Evolutionary conservation across 768 basidiomycete genomes (phyloP), one percentile per base, ranked within the genome.

Genomic region (Collybiopsis confluens): DNA sequence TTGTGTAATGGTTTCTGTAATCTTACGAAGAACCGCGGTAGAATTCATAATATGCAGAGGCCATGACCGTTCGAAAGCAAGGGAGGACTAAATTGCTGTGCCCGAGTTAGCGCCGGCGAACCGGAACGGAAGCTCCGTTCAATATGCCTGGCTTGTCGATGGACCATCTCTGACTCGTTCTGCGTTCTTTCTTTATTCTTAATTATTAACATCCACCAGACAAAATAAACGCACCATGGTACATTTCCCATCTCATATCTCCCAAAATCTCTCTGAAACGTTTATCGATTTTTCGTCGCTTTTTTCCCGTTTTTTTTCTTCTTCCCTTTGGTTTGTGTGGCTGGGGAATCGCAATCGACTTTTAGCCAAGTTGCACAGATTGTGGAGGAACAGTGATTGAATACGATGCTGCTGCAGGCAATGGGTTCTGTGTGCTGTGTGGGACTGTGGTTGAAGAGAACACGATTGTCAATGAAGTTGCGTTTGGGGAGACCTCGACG

Each of bases 381-480:
- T 92, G 90, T 61, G 88, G 88, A 37, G 90, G 89, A 4, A 86
- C 85, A 0, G 85, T 90, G 13, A 91, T 92, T 58, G 90, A 91
- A 65, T 92, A 92, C 65, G 88, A 92, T 68, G 73, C 84, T 28
- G 84, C 89, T 11, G 88, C 89, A 4, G 91, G 91, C 8, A 90
- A 90, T 58, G 89, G 88, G 4, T 89, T 92, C 64, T 95, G 92
- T 61, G 80, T 88, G 1, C 74, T 80, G 59, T 98, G 95, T 61
- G 92, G 92, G 43, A 89, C 86, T 6, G 93, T 98, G 16, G 76
- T 96, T 9, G 92, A 96, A 70, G 92, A 97, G 69, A 94, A 92
- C 63, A 83, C 88, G 2, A 93, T 98, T 56, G 92, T 98, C 9
- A 90, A 87, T 58, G 97, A 99, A 66, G 83, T 99, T 52, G 84